Conservation (phyloP, 768 basidiomycete species). For the Leccinum barrowsii region DNA sequence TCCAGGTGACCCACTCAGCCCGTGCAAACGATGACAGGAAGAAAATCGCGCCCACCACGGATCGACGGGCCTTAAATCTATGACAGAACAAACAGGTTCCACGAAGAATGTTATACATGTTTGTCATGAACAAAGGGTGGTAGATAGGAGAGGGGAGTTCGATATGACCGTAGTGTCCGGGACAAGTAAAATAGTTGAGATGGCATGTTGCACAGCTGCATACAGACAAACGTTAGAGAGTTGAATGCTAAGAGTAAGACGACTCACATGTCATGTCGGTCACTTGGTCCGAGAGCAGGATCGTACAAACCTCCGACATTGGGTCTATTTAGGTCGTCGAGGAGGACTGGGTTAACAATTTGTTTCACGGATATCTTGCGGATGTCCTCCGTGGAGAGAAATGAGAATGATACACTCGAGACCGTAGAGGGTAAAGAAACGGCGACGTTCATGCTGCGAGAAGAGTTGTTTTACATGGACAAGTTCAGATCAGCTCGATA, state of each 20-base stretch:
- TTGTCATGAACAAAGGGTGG: slow-evolving; percentile 93
- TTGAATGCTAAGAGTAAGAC: background rate
- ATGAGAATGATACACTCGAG: slow-evolving; percentile 86
- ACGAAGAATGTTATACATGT: slow-evolving; percentile 83
- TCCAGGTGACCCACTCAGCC: slow-evolving; percentile 9
- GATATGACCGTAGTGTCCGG: slow-evolving; percentile 98
- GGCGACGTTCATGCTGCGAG: slow-evolving; percentile 76
- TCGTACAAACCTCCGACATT: slow-evolving; percentile 93
- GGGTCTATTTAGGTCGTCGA: slow-evolving; percentile 92
- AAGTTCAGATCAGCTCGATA: slow-evolving; percentile 3
- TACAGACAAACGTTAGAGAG: slow-evolving; percentile 5
- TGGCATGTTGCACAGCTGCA: slow-evolving; percentile 89
- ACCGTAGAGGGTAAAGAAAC: slow-evolving; percentile 85
- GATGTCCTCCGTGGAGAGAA: slow-evolving; percentile 83
- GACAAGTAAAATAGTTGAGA: slow-evolving; percentile 90
- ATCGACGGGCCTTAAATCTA: slow-evolving; percentile 74
- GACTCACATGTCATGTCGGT: slow-evolving; percentile 85
- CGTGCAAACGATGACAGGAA: slow-evolving; percentile 10
- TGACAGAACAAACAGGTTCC: slow-evolving; percentile 94
- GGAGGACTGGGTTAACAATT: slow-evolving; percentile 86
- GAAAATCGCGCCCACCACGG: slow-evolving; percentile 48
- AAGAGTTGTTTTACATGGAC: background rate
- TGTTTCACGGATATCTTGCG: slow-evolving; percentile 96
- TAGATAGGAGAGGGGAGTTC: slow-evolving; percentile 94
- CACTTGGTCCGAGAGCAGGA: slow-evolving; percentile 88